Evolutionary conservation across 495 filamentous ascomycete species (phyloP).

Genomic region (Penicillium salamii): DNA sequence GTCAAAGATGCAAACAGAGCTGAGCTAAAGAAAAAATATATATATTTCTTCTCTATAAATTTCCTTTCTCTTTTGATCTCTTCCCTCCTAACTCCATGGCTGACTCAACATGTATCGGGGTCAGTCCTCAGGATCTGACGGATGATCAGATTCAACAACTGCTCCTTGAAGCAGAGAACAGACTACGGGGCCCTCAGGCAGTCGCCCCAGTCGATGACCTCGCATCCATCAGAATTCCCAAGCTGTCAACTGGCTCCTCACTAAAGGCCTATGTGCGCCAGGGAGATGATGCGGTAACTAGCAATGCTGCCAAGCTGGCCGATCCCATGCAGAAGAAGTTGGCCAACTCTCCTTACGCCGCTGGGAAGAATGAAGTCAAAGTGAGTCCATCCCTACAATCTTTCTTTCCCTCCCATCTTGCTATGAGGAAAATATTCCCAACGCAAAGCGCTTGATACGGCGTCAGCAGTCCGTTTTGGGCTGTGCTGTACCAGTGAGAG

Average conservation of each 20-base stretch:
- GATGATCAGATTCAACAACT: conserved; percentile 62
- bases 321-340: conserved; percentile 39
- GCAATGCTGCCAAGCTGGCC: conserved; percentile 47
- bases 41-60: conserved; percentile 13
- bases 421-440: conserved; percentile 71
- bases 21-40: conserved; percentile 24
- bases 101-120: conserved; percentile 7
- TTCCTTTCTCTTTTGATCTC: too few relatives aligned
- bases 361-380: conserved; percentile 40
- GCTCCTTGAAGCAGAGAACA: conserved; percentile 60
- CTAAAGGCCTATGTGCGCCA: conserved; percentile 48
- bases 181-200: conserved; percentile 41
- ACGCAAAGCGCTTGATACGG: conserved; percentile 60
- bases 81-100: conserved; percentile 16
- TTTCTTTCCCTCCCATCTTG: conserved; percentile 17
- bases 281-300: conserved; percentile 40
- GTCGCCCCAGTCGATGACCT: conserved; percentile 8
- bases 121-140: conserved; percentile 24
- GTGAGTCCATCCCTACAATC: conserved; percentile 35
- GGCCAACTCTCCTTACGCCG: conserved; percentile 36
- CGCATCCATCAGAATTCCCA: conserved; percentile 33
- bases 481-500: conserved; percentile 73
- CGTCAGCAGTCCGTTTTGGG: conserved; percentile 70
- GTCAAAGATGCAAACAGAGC: conserved; percentile 18
- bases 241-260: conserved; percentile 36